These are phyloP conservation scores for Rhizophlyctis rosea DNA, from an alignment of 192 early-diverging fungal species.

Conservation along the genomic window DNA sequence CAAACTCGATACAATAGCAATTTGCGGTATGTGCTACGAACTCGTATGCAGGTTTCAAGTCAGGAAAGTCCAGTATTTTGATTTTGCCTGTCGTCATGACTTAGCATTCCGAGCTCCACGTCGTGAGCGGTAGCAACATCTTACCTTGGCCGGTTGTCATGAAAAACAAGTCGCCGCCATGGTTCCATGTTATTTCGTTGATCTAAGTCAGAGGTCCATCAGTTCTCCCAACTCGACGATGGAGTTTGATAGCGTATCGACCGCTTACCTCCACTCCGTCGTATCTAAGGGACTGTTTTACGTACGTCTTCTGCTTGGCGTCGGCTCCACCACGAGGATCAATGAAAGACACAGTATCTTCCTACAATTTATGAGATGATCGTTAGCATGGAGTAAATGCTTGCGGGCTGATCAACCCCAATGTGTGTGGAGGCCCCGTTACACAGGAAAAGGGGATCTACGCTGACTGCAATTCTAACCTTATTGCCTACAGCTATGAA, in stretches of 20 bases:
- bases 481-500: slow-evolving; percentile 81
- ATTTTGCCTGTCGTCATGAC: slow-evolving; percentile 38
- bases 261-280: slow-evolving; percentile 45
- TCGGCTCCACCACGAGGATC: slow-evolving; percentile 56
- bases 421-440: no score
- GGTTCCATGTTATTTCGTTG: slow-evolving; percentile 83
- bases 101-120: not conserved
- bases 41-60: slow-evolving; percentile 49
- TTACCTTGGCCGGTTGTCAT: slow-evolving; percentile 73
- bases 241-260: no score
- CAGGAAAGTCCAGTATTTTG: slow-evolving; percentile 65
- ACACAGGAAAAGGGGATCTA: no score
- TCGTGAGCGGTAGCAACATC: not conserved
- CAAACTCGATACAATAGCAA: slow-evolving; percentile 76
- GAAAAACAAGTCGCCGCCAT: slow-evolving; percentile 66
- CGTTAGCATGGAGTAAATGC: no score
- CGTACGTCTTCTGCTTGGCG: slow-evolving; percentile 34
- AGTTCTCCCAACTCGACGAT: no score
- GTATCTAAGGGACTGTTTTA: slow-evolving; percentile 46
- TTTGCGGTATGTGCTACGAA: slow-evolving; percentile 75
- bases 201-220: no score
- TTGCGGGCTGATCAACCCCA: no score
- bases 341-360: slow-evolving; percentile 74
- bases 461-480: no score
- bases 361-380: no score